Evolutionary conservation across 1,284 basidiomycete species (phyloP).

Genomic region (Irpex sp.): DNA sequence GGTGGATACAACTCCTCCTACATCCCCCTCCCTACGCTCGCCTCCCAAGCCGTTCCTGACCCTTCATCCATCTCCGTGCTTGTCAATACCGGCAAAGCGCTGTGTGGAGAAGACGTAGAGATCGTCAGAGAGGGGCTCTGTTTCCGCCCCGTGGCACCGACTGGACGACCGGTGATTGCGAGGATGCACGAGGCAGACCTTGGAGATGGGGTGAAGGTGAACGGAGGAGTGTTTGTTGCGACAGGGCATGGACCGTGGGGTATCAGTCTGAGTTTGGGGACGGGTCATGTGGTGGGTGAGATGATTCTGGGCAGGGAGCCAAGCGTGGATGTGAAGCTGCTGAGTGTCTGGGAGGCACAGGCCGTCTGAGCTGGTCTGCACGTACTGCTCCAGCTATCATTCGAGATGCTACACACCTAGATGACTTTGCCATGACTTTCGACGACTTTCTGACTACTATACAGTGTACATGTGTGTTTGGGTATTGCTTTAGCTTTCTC

Average conservation of each 20-base stretch:
- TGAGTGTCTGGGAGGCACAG: slow-evolving; percentile 22
- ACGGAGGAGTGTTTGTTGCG: slow-evolving; percentile 25
- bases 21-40: slow-evolving; percentile 24
- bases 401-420: background rate
- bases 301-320: slow-evolving; percentile 26
- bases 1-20: slow-evolving; percentile 30
- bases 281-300: slow-evolving; percentile 28
- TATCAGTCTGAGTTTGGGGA: slow-evolving; percentile 31
- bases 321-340: slow-evolving; percentile 26
- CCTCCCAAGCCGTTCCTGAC: slow-evolving; percentile 14
- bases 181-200: slow-evolving; percentile 22
- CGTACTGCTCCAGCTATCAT: background rate
- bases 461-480: background rate
- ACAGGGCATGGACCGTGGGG: slow-evolving; percentile 35
- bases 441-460: background rate
- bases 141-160: slow-evolving; percentile 30
- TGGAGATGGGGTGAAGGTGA: slow-evolving; percentile 21
- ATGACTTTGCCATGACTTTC: background rate
- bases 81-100: slow-evolving; percentile 4
- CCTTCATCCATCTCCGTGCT: slow-evolving; percentile 11
- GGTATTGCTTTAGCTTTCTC: too few species aligned
- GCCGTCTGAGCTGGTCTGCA: slow-evolving; percentile 3
- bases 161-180: slow-evolving; percentile 27
- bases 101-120: slow-evolving; percentile 15
- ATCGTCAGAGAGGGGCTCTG: slow-evolving; percentile 24